Base-by-base conservation (phyloP, 768 basidiomycete genomes). In the Phanerochaete carnosa region DNA sequence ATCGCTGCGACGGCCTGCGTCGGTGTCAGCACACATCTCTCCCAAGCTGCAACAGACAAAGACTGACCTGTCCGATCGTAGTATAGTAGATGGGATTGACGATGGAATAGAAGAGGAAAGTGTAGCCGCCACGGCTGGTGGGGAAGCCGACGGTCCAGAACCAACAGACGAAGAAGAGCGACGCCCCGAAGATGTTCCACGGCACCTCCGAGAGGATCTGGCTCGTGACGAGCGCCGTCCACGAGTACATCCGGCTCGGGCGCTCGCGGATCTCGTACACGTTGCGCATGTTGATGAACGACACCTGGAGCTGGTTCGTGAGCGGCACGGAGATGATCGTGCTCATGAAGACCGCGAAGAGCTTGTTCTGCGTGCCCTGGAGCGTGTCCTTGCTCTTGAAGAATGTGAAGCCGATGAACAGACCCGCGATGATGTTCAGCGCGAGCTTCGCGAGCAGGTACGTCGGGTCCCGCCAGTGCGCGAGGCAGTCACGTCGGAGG, bases 191-290 rank as follows among this genome's bases (percentile, higher is more conserved):
- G 37, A 87, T 78, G 62, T 87, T 86, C 82, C 83, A 86, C 1
- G 86, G 86, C 0, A 87, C 55, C 62, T 86, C 86, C 3, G 82
- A 76, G 9, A 87, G 64, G 47, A 87, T 73, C 66, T 83, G 81
- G 0, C 85, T 76, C 0, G 83, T 80, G 26, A 85, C 62, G 19
- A 87, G 74, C 0, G 84, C 83, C 0, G 80, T 76, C 87, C 87
- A 89, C 59, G 77, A 79, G 70, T 89, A 89, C 75, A 85, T 87
- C 43, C 81, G 75, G 58, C 83, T 85, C 0, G 87, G 78, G 2
- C 84, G 79, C 69, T 90, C 88, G 30, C 88, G 81, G 37, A 86
- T 81, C 66, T 87, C 85, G 64, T 88, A 89, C 29, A 89, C 74
- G 1, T 69, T 74, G n/a, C 88, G 83, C 55, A 83, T 79, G 32